Evolutionary conservation across 129 eudicot genomes (phyloP).

Genomic region (Centrapalus pauciflorus): DNA sequence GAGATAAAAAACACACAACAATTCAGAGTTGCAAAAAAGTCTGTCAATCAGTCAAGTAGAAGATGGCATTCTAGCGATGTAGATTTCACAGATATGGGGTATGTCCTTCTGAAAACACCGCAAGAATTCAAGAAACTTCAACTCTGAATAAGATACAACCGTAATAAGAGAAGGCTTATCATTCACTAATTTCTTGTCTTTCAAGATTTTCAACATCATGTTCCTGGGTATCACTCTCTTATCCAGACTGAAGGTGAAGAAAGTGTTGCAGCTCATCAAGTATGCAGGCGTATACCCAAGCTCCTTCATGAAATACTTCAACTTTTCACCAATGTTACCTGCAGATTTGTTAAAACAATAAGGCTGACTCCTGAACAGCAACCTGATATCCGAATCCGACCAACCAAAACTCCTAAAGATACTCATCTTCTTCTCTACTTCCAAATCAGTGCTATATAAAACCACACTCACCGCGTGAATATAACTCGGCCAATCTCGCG

Average conservation of each 20-base stretch:
- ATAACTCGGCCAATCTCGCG: slow-evolving; percentile 10
- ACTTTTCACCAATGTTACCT: slow-evolving; percentile 15
- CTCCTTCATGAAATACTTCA: slow-evolving; percentile 34
- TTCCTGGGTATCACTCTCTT: slow-evolving; percentile 41
- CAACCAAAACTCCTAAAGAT: slow-evolving; percentile 40
- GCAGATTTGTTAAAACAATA: slow-evolving; percentile 16
- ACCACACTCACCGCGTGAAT: slow-evolving; percentile 27
- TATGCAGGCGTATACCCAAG: slow-evolving; percentile 28
- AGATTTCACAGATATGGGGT: slow-evolving; percentile 13
- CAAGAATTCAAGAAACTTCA: slow-evolving; percentile 26
- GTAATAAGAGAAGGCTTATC: slow-evolving; percentile 15
- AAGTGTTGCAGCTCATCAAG: slow-evolving; percentile 12
- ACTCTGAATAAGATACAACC: slow-evolving; percentile 3
- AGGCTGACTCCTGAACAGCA: slow-evolving; percentile 25
- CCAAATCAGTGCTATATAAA: background rate
- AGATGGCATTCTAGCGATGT: no score
- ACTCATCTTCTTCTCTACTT: slow-evolving; percentile 19
- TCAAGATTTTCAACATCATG: slow-evolving; percentile 26
- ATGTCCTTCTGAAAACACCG: slow-evolving; percentile 24
- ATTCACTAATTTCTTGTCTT: slow-evolving; percentile 33
- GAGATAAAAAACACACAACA: no score
- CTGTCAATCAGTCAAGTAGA: no score
- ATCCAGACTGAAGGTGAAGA: slow-evolving; percentile 29
- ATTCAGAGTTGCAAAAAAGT: no score
- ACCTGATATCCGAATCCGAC: slow-evolving; percentile 24